Evolutionary conservation across 2,329 filamentous ascomycete species (phyloP).

Genomic region (Lachnellula suecica): DNA sequence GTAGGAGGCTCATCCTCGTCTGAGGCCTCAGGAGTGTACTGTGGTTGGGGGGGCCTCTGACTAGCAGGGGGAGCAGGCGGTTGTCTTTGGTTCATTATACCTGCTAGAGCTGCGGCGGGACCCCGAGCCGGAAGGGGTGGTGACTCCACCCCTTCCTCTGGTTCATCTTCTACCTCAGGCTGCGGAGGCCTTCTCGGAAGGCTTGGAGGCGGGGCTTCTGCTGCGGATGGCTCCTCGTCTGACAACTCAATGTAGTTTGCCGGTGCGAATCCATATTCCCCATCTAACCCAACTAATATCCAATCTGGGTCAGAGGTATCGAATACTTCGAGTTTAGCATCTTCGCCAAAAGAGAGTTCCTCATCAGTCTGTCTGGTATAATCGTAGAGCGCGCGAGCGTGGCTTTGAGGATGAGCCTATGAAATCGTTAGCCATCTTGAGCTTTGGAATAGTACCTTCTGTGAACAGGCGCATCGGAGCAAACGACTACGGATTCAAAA

Average conservation of each 20-base stretch:
- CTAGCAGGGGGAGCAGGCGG: slow-evolving; percentile 36
- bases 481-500: background rate
- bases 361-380: slow-evolving; percentile 97
- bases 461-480: background rate
- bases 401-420: slow-evolving; percentile 63
- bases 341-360: slow-evolving; percentile 93
- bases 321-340: slow-evolving; percentile 78
- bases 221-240: slow-evolving; percentile 32
- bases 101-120: slow-evolving; percentile 49
- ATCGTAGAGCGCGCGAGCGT: slow-evolving; percentile 94
- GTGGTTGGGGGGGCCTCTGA: slow-evolving; percentile 44
- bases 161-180: slow-evolving; percentile 24
- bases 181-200: slow-evolving; percentile 38
- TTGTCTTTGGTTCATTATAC: slow-evolving; percentile 45
- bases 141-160: slow-evolving; percentile 23
- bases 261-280: slow-evolving; percentile 91
- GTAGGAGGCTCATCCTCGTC: slow-evolving; percentile 62
- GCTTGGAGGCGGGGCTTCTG: slow-evolving; percentile 33
- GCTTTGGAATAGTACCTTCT: background rate
- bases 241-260: slow-evolving; percentile 89
- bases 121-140: slow-evolving; percentile 22
- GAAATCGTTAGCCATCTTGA: slow-evolving; percentile 15
- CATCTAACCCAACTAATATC: slow-evolving; percentile 84
- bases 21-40: slow-evolving; percentile 65
- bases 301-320: slow-evolving; percentile 93